Conservation (phyloP, 2,329 filamentous ascomycete genomes). For the Fusarium circinatum region DNA sequence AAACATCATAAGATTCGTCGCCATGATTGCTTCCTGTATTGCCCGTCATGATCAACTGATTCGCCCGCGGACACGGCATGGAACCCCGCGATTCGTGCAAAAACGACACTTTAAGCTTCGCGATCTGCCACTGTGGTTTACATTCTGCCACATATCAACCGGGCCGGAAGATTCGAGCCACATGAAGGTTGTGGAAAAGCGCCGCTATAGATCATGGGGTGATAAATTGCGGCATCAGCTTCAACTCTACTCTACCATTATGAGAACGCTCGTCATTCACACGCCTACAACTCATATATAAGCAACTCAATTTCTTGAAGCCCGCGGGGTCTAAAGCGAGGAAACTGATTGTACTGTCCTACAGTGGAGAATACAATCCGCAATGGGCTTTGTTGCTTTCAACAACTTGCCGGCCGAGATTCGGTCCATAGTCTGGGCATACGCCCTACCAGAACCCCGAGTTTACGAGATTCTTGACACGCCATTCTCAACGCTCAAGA, state of each 20-base stretch:
- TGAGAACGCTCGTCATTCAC: not conserved
- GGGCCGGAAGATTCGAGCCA: constrained; percentile 16
- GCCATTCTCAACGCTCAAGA: constrained; percentile 31
- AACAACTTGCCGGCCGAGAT: constrained; percentile 30
- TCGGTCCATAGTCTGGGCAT: constrained; percentile 32
- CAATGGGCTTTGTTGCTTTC: constrained; percentile 25
- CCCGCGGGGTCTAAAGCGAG: not conserved
- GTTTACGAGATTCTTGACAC: constrained; percentile 37
- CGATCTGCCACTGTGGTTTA: not conserved
- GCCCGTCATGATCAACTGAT: not conserved
- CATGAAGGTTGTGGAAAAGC: constrained; percentile 3
- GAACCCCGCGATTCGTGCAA: constrained; percentile 32
- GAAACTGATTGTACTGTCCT: not conserved
- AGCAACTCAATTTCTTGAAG: not conserved
- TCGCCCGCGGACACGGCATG: not conserved
- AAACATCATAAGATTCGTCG: not conserved
- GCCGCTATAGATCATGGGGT: constrained; percentile 28
- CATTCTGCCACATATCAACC: constrained; percentile 9
- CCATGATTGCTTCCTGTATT: not conserved
- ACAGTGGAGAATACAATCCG: not conserved
- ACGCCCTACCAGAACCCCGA: constrained; percentile 31
- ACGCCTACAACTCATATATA: constrained; percentile 1
- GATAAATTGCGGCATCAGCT: constrained; percentile 12
- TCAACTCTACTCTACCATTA: not conserved
- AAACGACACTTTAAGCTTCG: constrained; percentile 23